A percentile compares a stretch with the other conserved stretches of the same genome.
Evolutionary conservation across 1,284 basidiomycete species (phyloP).

Genomic region (Marasmius tenuissimus): DNA sequence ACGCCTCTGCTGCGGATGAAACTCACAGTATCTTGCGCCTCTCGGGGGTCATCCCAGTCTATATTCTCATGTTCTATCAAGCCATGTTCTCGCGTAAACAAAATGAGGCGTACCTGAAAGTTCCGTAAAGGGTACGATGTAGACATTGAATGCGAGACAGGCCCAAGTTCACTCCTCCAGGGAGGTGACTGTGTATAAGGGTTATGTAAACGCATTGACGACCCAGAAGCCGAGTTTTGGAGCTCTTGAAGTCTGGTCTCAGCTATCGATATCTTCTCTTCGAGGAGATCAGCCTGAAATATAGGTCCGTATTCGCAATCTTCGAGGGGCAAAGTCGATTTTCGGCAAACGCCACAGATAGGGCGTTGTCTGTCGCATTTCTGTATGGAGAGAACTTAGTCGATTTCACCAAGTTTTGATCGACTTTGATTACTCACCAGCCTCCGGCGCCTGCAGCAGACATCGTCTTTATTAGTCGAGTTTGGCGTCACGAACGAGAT

Average conservation of each 20-base stretch:
- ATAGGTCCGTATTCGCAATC: not conserved
- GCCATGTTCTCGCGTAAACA: not conserved
- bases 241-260: not conserved
- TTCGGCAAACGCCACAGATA: not conserved
- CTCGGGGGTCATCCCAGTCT: not conserved
- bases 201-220: not conserved
- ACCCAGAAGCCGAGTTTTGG: not conserved
- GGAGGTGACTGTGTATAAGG: not conserved
- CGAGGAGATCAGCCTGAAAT: not conserved
- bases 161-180: too few relatives aligned
- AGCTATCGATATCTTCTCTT: not conserved
- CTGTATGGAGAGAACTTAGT: not conserved
- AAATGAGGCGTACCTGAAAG: not conserved
- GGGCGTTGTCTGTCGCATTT: not conserved
- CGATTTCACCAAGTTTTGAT: not conserved
- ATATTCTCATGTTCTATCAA: not conserved
- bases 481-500: not conserved
- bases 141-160: too few relatives aligned
- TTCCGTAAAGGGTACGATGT: too few relatives aligned
- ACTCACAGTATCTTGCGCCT: not conserved
- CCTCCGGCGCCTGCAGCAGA: not conserved
- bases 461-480: not conserved
- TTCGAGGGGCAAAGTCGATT: not conserved
- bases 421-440: not conserved
- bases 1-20: not conserved